phyloP scores from a whole-genome alignment of 768 basidiomycete genomes.

The Hygrophoropsis aurantiaca region DNA sequence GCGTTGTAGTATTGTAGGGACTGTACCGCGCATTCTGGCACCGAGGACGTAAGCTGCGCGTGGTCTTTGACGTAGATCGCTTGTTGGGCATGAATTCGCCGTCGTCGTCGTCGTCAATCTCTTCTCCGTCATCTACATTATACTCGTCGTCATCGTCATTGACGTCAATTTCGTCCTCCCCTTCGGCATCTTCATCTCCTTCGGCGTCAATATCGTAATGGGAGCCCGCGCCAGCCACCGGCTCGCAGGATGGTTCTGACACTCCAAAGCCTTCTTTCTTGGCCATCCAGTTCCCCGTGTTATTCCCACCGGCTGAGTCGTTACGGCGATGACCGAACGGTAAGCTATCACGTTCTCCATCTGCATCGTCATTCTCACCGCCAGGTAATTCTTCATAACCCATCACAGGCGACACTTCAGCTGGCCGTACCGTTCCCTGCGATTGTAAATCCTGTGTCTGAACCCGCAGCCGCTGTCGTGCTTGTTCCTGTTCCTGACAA shows the following conservation, averaged over 20 bases:
- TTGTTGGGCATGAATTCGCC: constrained; percentile 32
- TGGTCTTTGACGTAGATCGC: constrained; percentile 37
- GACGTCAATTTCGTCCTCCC: constrained; percentile 18
- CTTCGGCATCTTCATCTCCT: constrained; percentile 26
- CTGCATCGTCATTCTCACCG: constrained; percentile 34
- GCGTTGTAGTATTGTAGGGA: constrained; percentile 26
- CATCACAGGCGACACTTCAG: constrained; percentile 32
- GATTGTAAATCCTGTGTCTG: constrained; percentile 31
- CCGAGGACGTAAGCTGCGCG: constrained; percentile 36
- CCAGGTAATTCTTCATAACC: constrained; percentile 27
- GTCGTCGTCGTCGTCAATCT: constrained; percentile 26
- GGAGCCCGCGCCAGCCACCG: constrained; percentile 19
- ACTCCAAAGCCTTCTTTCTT: constrained; percentile 19
- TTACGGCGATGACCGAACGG: constrained; percentile 25
- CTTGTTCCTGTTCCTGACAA: constrained; percentile 39
- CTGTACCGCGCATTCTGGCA: constrained; percentile 31
- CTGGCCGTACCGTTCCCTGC: constrained; percentile 31
- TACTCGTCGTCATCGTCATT: constrained; percentile 30
- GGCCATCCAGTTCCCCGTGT: constrained; percentile 17
- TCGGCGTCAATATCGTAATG: constrained; percentile 11
- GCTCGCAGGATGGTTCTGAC: constrained; percentile 14
- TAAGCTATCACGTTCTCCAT: constrained; percentile 30
- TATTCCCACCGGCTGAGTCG: constrained; percentile 22
- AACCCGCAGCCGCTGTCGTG: constrained; percentile 26
- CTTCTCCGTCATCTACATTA: constrained; percentile 22